These are phyloP conservation scores for Naganishia liquefaciens DNA, from an alignment of 1,284 basidiomycete genomes.

Conservation along the genomic window DNA sequence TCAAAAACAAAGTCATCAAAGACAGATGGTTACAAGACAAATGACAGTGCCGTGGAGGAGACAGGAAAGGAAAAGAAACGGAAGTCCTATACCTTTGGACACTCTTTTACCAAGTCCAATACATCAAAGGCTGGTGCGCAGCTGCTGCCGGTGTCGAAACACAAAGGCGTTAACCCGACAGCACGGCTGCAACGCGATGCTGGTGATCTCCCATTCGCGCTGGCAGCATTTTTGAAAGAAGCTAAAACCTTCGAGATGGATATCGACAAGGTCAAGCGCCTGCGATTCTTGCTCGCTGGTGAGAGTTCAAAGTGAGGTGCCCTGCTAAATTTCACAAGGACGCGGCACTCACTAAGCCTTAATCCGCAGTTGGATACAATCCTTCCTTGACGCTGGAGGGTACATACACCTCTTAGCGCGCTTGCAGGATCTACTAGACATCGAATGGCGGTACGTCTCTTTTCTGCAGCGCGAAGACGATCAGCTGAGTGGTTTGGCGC, in stretches of 20 bases:
- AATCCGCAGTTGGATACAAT: conserved; percentile 74
- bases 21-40: conserved; percentile 18
- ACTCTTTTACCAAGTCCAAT: conserved; percentile 14
- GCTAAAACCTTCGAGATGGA: conserved; percentile 45
- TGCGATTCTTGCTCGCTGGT: conserved; percentile 71
- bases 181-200: neutral
- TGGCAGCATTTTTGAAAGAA: conserved; percentile 20
- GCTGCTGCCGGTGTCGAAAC: neutral
- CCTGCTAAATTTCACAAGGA: neutral
- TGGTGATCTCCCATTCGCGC: conserved; percentile 21
- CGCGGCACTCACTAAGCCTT: neutral
- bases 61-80: conserved; percentile 11
- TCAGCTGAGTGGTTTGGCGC: neutral
- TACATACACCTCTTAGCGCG: conserved; percentile 79
- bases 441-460: conserved; percentile 84
- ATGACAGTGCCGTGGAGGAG: neutral
- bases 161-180: neutral
- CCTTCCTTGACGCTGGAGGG: conserved; percentile 81
- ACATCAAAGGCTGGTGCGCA: neutral
- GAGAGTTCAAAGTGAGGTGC: conserved; percentile 71
- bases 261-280: conserved; percentile 49
- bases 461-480: neutral
- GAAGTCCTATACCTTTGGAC: conserved; percentile 20
- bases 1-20: conserved; percentile 18
- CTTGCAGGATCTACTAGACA: conserved; percentile 86